Evolutionary conservation across 345 rosid genomes (phyloP).

Genomic region (Streptanthus diversifolius): DNA sequence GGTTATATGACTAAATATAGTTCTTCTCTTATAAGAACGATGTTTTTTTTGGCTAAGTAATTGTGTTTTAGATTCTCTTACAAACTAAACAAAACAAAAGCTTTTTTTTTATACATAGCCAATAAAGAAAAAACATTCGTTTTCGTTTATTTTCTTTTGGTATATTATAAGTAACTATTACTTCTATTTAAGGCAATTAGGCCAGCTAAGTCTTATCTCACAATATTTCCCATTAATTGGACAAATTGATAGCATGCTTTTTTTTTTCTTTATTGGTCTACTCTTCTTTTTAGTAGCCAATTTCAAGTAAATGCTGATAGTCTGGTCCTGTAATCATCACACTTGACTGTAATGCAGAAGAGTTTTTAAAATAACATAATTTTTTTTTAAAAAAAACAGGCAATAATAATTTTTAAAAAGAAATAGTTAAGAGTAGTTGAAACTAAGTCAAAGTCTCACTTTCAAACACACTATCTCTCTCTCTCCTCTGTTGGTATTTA

Average conservation of each 20-base stretch:
- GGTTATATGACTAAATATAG: background rate
- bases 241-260: slow-evolving; percentile 25
- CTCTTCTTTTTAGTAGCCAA: slow-evolving; percentile 20
- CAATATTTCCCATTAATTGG: slow-evolving; percentile 8
- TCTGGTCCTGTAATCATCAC: slow-evolving; percentile 73
- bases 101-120: background rate
- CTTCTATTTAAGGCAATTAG: slow-evolving; percentile 28
- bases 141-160: background rate
- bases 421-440: background rate
- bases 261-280: slow-evolving; percentile 25
- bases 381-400: background rate
- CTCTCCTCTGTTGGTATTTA: slow-evolving; percentile 35
- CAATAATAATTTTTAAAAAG: background rate
- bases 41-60: slow-evolving; percentile 7
- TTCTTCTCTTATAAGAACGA: background rate
- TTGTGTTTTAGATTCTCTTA: slow-evolving; percentile 34
- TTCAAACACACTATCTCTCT: slow-evolving; percentile 28
- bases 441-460: slow-evolving; percentile 33
- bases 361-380: background rate
- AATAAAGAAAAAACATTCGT: background rate
- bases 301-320: slow-evolving; percentile 23
- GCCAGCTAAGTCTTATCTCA: slow-evolving; percentile 29
- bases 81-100: slow-evolving; percentile 23
- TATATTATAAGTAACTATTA: slow-evolving; percentile 15
- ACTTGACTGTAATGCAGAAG: slow-evolving; percentile 26